These are phyloP conservation scores for Pseudogymnoascus sp. DNA, from an alignment of 2,329 filamentous ascomycete genomes.

Conservation along the genomic window DNA sequence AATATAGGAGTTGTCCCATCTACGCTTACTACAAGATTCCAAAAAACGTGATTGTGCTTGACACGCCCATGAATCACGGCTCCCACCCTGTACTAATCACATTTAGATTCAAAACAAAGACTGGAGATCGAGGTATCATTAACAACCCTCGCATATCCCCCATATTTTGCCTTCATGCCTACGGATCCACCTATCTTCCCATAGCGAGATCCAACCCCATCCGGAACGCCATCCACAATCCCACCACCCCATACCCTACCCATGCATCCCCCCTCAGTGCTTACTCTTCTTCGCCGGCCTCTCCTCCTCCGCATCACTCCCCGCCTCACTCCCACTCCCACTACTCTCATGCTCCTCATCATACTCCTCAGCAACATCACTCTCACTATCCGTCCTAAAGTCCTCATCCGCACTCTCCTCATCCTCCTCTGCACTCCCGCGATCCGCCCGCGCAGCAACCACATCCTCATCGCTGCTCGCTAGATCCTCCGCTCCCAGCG, in stretches of 20 bases:
- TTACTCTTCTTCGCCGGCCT: constrained; percentile 46
- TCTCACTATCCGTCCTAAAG: constrained; percentile 86
- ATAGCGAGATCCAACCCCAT: constrained; percentile 1
- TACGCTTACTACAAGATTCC: background rate
- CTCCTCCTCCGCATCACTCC: constrained; percentile 51
- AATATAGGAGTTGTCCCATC: background rate
- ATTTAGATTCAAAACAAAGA: background rate
- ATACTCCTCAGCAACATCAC: constrained; percentile 92
- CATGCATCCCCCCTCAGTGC: constrained; percentile 9
- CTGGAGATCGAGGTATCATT: background rate
- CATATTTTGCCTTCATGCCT: background rate
- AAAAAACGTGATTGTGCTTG: background rate
- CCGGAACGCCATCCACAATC: constrained; percentile 8
- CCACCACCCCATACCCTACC: background rate
- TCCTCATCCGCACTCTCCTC: constrained; percentile 94
- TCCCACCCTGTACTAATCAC: background rate
- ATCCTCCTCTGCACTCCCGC: constrained; percentile 91
- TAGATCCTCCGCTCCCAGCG: constrained; percentile 76
- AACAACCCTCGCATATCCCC: background rate
- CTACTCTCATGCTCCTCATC: constrained; percentile 87
- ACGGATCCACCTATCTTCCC: background rate
- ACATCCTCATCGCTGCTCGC: constrained; percentile 68
- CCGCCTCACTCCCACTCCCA: constrained; percentile 60
- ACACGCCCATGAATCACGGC: background rate
- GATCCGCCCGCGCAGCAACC: constrained; percentile 61